Evolutionary conservation across 192 early-diverging fungal species (phyloP).

Genomic region (Gonapodya sp.): DNA sequence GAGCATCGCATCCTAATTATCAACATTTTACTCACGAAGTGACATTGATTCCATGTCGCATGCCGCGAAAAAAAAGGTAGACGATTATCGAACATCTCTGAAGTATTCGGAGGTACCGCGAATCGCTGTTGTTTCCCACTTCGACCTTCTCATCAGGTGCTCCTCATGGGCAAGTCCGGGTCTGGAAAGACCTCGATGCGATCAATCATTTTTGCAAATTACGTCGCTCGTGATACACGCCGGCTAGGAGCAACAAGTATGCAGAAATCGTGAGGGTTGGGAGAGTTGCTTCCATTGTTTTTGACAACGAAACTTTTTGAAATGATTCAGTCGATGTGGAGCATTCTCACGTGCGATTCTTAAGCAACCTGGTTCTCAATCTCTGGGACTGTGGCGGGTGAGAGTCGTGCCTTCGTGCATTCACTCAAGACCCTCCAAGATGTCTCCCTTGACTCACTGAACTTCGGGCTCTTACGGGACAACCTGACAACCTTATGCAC

Average conservation of each 20-base stretch:
- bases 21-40: too few species aligned
- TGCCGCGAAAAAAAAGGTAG: neutral
- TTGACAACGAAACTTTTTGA: neutral
- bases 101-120: too few species aligned
- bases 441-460: too few species aligned
- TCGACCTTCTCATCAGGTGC: constrained; percentile 47
- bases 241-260: constrained; percentile 89
- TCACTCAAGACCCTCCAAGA: neutral
- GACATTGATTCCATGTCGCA: too few species aligned
- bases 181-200: constrained; percentile 99
- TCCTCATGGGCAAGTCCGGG: constrained; percentile 95
- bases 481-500: too few species aligned
- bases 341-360: constrained; percentile 87
- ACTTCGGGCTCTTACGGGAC: too few species aligned
- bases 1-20: too few species aligned
- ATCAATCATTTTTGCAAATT: constrained; percentile 96
- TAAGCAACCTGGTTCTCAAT: constrained; percentile 93
- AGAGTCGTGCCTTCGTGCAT: neutral
- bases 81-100: neutral
- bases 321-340: constrained; percentile 78
- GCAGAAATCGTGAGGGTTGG: neutral
- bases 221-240: constrained; percentile 88
- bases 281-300: neutral
- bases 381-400: constrained; percentile 94
- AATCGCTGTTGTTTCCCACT: neutral